phyloP scores from a whole-genome alignment of 805 yeast species.

The Vanderwaltozyma polyspora region DNA sequence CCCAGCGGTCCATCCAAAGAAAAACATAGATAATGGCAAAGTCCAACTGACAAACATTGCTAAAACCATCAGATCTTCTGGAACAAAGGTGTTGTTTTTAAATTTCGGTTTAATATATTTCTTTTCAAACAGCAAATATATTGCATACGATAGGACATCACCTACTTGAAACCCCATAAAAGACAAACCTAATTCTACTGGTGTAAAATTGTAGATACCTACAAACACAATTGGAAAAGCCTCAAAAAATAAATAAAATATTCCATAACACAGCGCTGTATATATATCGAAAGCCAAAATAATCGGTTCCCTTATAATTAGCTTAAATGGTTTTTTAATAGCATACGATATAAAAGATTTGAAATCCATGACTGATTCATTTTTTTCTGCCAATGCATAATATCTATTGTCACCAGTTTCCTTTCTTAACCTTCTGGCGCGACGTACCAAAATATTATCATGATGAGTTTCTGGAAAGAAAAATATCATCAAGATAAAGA shows the following conservation, averaged over 20 bases:
- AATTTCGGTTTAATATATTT: conserved; percentile 21
- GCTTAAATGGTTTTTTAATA: conserved; percentile 38
- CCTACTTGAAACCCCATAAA: conserved; percentile 36
- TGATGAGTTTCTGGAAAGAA: conserved; percentile 41
- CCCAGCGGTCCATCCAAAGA: conserved; percentile 42
- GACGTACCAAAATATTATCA: conserved; percentile 35
- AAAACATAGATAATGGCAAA: conserved; percentile 34
- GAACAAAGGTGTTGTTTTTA: conserved; percentile 22
- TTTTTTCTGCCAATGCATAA: conserved; percentile 31
- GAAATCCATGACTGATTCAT: conserved; percentile 17
- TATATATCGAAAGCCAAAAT: conserved; percentile 43
- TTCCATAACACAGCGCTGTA: conserved; percentile 41
- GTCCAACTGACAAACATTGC: conserved; percentile 32
- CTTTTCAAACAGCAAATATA: conserved; percentile 20
- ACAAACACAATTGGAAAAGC: conserved; percentile 47
- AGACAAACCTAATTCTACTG: conserved; percentile 34
- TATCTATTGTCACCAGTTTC: conserved; percentile 39
- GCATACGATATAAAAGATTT: conserved; percentile 22
- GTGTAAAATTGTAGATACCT: conserved; percentile 35
- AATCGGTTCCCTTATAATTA: conserved; percentile 44
- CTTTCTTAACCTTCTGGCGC: conserved; percentile 35
- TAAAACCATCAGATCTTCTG: conserved; percentile 34
- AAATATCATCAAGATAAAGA: conserved; percentile 28
- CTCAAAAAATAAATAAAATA: conserved; percentile 47
- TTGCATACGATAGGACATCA: conserved; percentile 28